phyloP scores from a whole-genome alignment of 495 filamentous ascomycete species.

The Talaromyces ruber region DNA sequence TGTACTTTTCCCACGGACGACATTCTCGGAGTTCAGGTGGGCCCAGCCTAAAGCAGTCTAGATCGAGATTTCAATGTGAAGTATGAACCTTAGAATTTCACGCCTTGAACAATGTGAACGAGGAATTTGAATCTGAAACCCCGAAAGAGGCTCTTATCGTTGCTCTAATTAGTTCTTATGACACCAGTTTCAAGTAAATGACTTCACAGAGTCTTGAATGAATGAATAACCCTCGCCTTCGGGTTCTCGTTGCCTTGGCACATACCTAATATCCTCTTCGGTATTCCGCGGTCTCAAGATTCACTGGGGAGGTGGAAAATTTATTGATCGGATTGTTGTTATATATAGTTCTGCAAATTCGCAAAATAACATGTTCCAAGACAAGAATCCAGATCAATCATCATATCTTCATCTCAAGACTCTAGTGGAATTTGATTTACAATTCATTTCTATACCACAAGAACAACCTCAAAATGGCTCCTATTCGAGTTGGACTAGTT shows the following conservation, averaged over 20 bases:
- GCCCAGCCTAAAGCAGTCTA: background rate
- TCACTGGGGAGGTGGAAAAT: background rate
- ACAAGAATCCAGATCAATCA: background rate
- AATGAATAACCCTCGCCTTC: background rate
- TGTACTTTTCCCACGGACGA: background rate
- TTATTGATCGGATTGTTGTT: background rate
- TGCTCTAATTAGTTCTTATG: too few species aligned
- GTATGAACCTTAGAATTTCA: background rate
- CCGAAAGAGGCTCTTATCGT: too few species aligned
- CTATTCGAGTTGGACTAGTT: conserved; percentile 45
- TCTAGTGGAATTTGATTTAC: background rate
- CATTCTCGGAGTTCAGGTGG: conserved; percentile 5
- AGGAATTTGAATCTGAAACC: too few species aligned
- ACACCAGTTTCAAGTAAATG: background rate
- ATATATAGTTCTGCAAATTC: background rate
- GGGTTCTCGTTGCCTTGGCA: background rate
- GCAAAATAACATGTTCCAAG: background rate
- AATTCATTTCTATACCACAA: background rate
- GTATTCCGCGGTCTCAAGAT: background rate
- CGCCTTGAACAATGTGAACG: too few species aligned
- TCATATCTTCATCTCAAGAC: too few species aligned
- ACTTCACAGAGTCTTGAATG: background rate
- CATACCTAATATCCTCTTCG: background rate
- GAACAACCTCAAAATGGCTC: conserved; percentile 25
- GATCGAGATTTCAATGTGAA: background rate